A percentile compares a stretch with the other conserved stretches of the same genome.
These are phyloP conservation scores for Heteromeles arbutifolia DNA, from an alignment of 306 rosid species.

Conservation along the genomic window DNA sequence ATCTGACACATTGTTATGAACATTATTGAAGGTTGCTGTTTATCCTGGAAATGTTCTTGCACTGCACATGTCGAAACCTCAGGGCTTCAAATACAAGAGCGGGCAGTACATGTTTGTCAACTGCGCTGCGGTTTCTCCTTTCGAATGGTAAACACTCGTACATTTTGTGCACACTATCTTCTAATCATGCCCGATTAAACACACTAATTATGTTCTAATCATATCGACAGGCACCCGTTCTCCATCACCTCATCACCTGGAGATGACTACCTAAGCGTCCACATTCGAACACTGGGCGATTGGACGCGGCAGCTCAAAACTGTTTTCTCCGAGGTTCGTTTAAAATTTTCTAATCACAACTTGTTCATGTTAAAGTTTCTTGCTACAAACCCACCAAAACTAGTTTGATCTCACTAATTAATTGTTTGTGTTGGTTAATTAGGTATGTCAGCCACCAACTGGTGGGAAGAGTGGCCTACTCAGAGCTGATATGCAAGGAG, in stretches of 20 bases:
- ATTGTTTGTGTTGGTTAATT: not conserved
- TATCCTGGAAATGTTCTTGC: constrained; percentile 57
- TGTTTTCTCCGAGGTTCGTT: constrained; percentile 40
- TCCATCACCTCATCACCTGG: constrained; percentile 55
- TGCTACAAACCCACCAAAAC: not conserved
- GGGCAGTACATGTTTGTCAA: constrained; percentile 64
- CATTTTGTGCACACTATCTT: not conserved
- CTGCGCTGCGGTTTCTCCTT: constrained; percentile 47
- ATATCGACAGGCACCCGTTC: constrained; percentile 47
- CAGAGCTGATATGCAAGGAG: constrained; percentile 41
- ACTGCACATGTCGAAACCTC: constrained; percentile 51
- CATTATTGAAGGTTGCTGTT: constrained; percentile 35
- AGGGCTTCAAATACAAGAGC: constrained; percentile 48
- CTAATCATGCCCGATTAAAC: not conserved
- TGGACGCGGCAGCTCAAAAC: constrained; percentile 55
- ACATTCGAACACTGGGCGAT: constrained; percentile 51
- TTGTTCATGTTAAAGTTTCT: not conserved
- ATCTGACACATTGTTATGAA: not conserved
- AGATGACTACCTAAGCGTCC: constrained; percentile 51
- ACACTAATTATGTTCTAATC: not conserved
- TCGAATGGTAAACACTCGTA: constrained; percentile 36
- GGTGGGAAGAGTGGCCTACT: constrained; percentile 55
- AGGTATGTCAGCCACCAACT: constrained; percentile 44
- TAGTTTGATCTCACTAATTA: not conserved
- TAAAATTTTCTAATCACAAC: not conserved